phyloP scores from a whole-genome alignment of 192 early-diverging fungal species.

The Coemansia sp. region DNA sequence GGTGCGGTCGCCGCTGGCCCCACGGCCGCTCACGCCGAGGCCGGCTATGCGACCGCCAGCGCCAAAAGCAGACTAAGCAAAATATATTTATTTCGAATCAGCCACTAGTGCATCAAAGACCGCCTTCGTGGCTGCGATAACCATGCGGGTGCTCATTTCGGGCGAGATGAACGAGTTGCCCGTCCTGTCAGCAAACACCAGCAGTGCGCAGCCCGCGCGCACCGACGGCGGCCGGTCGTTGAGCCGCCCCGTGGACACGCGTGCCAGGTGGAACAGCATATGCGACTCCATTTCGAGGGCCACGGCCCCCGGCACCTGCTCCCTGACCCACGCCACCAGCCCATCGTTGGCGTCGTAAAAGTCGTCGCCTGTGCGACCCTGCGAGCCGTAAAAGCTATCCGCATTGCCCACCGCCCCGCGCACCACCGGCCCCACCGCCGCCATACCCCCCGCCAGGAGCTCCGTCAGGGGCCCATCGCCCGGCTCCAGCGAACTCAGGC shows the following conservation, averaged over 20 bases:
- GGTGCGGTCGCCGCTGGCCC: background rate
- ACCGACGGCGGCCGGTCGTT: conserved; percentile 46
- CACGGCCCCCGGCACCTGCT: conserved; percentile 10
- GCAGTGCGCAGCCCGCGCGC: conserved; percentile 70
- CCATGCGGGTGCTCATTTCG: conserved; percentile 11
- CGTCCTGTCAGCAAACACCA: conserved; percentile 80
- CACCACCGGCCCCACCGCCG: conserved; percentile 41
- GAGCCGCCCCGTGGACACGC: conserved; percentile 40
- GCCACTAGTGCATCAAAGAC: conserved; percentile 25
- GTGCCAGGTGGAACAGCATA: conserved; percentile 79
- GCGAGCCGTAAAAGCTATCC: conserved; percentile 84
- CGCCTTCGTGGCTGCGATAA: conserved; percentile 3
- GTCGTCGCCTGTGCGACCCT: conserved; percentile 67
- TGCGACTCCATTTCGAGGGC: conserved; percentile 87
- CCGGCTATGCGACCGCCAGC: background rate
- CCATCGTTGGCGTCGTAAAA: conserved; percentile 78
- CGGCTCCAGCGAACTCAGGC: conserved; percentile 58
- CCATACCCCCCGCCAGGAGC: conserved; percentile 35
- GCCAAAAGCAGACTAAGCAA: background rate
- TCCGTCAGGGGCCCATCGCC: conserved; percentile 56
- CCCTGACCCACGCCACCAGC: conserved; percentile 58
- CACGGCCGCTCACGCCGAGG: background rate
- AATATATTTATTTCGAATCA: conserved; percentile 11
- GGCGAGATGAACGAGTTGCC: conserved; percentile 66
- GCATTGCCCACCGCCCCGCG: conserved; percentile 71